Evolutionary conservation across 345 rosid genomes (phyloP).

Genomic region (Viola odorata): DNA sequence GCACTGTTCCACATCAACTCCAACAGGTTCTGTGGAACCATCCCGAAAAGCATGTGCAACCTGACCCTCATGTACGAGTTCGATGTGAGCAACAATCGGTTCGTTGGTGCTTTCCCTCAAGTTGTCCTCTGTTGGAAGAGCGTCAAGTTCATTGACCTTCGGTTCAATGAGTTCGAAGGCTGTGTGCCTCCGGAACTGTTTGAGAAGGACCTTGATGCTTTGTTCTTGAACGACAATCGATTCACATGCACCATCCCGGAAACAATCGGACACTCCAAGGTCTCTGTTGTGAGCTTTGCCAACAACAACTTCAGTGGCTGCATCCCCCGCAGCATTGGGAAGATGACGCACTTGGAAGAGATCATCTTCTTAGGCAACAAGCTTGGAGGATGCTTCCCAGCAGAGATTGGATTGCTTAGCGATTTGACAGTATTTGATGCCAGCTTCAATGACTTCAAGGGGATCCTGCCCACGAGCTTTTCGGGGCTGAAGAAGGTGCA

Average conservation of each 20-base stretch:
- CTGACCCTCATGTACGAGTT: conserved; percentile 61
- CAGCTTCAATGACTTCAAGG: conserved; percentile 44
- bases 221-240: conserved; percentile 75
- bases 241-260: conserved; percentile 60
- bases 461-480: conserved; percentile 40
- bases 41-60: conserved; percentile 50
- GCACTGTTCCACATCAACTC: conserved; percentile 68
- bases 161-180: conserved; percentile 80
- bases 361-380: conserved; percentile 44
- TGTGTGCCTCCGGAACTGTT: conserved; percentile 48
- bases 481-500: conserved; percentile 30
- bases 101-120: conserved; percentile 64
- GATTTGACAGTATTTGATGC: conserved; percentile 54
- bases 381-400: conserved; percentile 68
- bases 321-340: conserved; percentile 59
- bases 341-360: conserved; percentile 61
- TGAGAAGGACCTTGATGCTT: conserved; percentile 46
- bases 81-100: conserved; percentile 78
- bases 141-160: conserved; percentile 48
- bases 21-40: conserved; percentile 73
- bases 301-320: conserved; percentile 65
- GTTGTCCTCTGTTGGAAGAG: conserved; percentile 52
- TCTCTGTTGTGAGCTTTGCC: conserved; percentile 56
- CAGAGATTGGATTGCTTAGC: conserved; percentile 48
- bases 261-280: conserved; percentile 53